Evolutionary conservation across 139 green algal genomes (phyloP).

Genomic region (Tetratostichococcus sp.): DNA sequence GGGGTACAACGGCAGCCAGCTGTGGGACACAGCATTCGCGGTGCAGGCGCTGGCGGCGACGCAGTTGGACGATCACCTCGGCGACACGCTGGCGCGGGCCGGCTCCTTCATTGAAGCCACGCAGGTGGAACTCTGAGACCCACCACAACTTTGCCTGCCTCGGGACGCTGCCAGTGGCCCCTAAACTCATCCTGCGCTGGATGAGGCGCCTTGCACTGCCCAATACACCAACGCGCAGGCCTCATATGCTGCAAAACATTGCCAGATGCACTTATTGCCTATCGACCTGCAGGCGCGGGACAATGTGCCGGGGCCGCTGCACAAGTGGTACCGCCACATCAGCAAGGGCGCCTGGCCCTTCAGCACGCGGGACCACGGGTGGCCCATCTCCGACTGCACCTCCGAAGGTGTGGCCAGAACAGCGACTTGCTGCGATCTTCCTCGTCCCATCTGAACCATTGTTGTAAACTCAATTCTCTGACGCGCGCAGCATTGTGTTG

Average conservation of each 20-base stretch:
- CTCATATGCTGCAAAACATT: too few species aligned
- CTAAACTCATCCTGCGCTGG: too few species aligned
- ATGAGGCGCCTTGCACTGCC: too few species aligned
- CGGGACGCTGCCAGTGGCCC: too few species aligned
- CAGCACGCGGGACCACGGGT: conserved; percentile 91
- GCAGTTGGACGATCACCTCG: conserved; percentile 36
- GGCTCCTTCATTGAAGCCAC: conserved; percentile 76
- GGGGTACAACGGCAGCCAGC: conserved; percentile 96
- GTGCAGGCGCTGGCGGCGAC: conserved; percentile 76
- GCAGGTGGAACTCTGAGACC: conserved; percentile 40
- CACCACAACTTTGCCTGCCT: too few species aligned
- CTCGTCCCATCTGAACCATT: too few species aligned
- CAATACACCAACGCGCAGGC: too few species aligned
- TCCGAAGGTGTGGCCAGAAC: conserved; percentile 51
- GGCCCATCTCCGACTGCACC: conserved; percentile 96
- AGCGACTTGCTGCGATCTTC: too few species aligned
- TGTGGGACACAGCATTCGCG: conserved; percentile 96
- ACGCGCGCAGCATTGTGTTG: too few species aligned
- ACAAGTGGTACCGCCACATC: conserved; percentile 90
- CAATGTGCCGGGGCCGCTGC: conserved; percentile 61
- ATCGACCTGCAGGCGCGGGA: conserved; percentile 61
- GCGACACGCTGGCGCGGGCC: conserved; percentile 51
- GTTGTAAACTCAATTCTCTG: too few species aligned
- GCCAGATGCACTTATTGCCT: too few species aligned
- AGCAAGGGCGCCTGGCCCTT: conserved; percentile 97